Evolutionary conservation across 371 early-diverging fungal species (phyloP), one percentile per base, ranked within the genome.

Genomic region (Capillidium rhysosporum): DNA sequence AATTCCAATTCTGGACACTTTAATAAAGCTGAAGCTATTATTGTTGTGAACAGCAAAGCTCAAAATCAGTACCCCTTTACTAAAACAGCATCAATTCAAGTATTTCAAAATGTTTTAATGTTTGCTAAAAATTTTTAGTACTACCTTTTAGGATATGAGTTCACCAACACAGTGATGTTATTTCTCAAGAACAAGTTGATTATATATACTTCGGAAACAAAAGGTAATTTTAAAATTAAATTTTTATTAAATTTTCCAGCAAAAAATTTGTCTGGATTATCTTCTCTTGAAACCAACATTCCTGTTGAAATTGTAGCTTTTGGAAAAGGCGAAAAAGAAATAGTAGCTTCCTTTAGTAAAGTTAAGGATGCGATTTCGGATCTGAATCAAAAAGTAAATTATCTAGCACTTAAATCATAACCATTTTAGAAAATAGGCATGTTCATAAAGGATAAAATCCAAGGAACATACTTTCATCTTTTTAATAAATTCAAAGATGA

Each of bases 381-480:
- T 47, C 20, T 25, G 28, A n/a, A 4, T 40, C 44, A 45, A 53
- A 2, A 18, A 7, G 52, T 20, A 40, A 39, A 39, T 21, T 31
- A 25, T 14, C 24, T 40, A 26, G 16, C 24, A 26, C 4, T 9
- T 5, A 26, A 23, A 29, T 7, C 23, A n/a, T 48, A 31, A 48
- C 48, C 5, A 16, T 48, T 21, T 48, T 72, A 76, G 62, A 72
- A 73, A n/a, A 65, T 87, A 1, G 92, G 90, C 49, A 68, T 77
- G 21, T 69, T 93, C 34, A 58, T 72, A 40, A 86, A 86, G 65
- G 94, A 96, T 56, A 73, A 72, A 55, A 69, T 70, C 25, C 65
- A 62, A 8, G 93, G 95, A 49, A 83, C 82, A 59, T 75, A 86
- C 52, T 69, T 80, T 2, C 70, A 74, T 25, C 86, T 86, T 58